Conservation (phyloP, 805 yeast species). For the Myxozyma nipponensis region DNA sequence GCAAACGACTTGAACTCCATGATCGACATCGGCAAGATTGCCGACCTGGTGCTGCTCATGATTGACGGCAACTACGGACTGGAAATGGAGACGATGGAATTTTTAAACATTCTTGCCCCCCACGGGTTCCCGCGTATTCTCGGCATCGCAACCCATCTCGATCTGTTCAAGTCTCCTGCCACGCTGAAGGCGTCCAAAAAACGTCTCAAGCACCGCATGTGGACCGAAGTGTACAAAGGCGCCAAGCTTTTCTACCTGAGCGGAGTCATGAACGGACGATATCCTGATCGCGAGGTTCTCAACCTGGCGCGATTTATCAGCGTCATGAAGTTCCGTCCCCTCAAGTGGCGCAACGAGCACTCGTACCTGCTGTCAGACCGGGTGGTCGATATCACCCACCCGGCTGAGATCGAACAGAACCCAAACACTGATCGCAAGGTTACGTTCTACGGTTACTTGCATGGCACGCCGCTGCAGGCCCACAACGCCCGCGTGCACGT, state of each 20-base stretch:
- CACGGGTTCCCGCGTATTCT: constrained; percentile 98
- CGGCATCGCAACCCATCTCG: constrained; percentile 94
- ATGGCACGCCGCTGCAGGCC: constrained; percentile 80
- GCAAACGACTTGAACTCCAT: constrained; percentile 88
- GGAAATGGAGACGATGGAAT: constrained; percentile 99
- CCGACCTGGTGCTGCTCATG: constrained; percentile 83
- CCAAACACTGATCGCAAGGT: constrained; percentile 83
- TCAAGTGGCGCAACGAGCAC: constrained; percentile 98
- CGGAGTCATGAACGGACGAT: constrained; percentile 95
- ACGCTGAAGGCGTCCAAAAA: constrained; percentile 90
- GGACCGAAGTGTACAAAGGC: constrained; percentile 99
- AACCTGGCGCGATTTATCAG: constrained; percentile 88
- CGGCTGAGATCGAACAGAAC: constrained; percentile 69
- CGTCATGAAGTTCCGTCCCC: constrained; percentile 98
- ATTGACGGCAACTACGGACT: constrained; percentile 97
- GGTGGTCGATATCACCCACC: constrained; percentile 91
- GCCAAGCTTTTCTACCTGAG: constrained; percentile 91
- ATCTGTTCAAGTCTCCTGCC: constrained; percentile 82
- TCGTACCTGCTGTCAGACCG: constrained; percentile 91
- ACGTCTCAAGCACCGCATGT: constrained; percentile 84
- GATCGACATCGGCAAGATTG: constrained; percentile 94
- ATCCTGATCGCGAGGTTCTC: constrained; percentile 93
- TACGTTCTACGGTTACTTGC: constrained; percentile 89
- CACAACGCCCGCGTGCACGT: constrained; percentile 76
- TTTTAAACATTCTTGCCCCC: constrained; percentile 89